These are phyloP conservation scores for Avena atlantica DNA, from an alignment of 176 grass and related monocot species.

Conservation along the genomic window DNA sequence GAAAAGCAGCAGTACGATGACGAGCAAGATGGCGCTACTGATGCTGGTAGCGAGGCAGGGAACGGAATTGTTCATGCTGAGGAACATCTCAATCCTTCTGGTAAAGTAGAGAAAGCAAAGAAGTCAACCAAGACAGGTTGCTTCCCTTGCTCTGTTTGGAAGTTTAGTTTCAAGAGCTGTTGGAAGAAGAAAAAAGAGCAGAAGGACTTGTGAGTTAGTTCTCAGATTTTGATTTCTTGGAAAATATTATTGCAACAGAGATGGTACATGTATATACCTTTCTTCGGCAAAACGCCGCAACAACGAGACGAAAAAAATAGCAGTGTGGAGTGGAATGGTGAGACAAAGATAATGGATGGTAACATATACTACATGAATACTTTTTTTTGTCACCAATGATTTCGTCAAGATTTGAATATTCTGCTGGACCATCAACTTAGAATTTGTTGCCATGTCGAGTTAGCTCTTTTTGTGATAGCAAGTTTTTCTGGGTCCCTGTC, in stretches of 20 bases:
- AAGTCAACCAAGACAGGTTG: constrained; percentile 48
- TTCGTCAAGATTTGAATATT: constrained; percentile 19
- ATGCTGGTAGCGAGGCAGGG: constrained; percentile 40
- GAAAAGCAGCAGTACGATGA: constrained; percentile 61
- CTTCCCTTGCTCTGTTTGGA: constrained; percentile 51
- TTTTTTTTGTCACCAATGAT: neutral
- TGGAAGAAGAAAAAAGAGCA: constrained; percentile 41
- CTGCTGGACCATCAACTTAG: constrained; percentile 33
- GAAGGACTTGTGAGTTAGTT: constrained; percentile 35
- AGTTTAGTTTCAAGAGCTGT: constrained; percentile 39
- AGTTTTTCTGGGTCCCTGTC: neutral
- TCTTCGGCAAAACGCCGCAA: constrained; percentile 16
- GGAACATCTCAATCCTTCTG: constrained; percentile 14
- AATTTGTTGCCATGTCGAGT: constrained; percentile 38
- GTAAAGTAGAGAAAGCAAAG: constrained; percentile 16
- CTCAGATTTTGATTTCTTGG: neutral
- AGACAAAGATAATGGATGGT: constrained; percentile 19
- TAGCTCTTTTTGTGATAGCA: constrained; percentile 20
- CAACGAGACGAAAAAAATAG: neutral
- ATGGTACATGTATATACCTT: neutral
- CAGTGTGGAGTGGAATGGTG: constrained; percentile 1
- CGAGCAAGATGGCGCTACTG: neutral
- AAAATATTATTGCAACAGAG: neutral
- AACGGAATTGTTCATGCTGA: constrained; percentile 15
- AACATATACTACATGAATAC: constrained; percentile 20